Evolutionary conservation across 129 eudicot genomes (phyloP).

Genomic region (Lonicera japonica): DNA sequence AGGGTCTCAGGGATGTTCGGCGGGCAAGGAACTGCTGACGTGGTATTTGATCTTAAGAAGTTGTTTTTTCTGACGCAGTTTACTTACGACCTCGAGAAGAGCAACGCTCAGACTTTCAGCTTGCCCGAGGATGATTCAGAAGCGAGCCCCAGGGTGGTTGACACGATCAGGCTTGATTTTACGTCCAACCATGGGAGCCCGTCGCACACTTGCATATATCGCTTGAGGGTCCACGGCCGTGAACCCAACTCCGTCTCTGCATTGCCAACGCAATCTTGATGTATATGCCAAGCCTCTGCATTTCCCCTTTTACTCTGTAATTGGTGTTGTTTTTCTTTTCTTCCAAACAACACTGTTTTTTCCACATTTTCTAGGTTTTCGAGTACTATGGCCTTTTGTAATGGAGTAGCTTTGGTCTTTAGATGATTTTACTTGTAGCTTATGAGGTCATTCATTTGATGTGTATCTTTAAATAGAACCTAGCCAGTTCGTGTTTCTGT

Average conservation of each 20-base stretch:
- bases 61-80: constrained; percentile 62
- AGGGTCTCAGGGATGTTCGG: constrained; percentile 66
- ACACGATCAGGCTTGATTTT: constrained; percentile 67
- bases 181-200: constrained; percentile 75
- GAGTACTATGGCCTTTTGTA: no score
- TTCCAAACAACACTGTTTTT: no score
- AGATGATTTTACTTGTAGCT: no score
- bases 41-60: constrained; percentile 18
- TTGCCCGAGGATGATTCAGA: constrained; percentile 12
- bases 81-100: constrained; percentile 72
- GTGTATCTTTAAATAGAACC: no score
- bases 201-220: constrained; percentile 75
- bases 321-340: no score
- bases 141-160: constrained; percentile 22
- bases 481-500: no score
- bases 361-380: no score
- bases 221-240: constrained; percentile 80
- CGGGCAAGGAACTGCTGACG: constrained; percentile 18
- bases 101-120: constrained; percentile 74
- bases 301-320: no score
- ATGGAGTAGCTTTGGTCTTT: no score
- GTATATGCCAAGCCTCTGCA: no score
- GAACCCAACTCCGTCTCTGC: constrained; percentile 38
- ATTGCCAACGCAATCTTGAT: constrained; percentile 25
- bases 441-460: no score